A percentile compares a stretch with the other conserved stretches of the same genome.
Conservation (phyloP, 352 stramenopile genomes). For the Pythium brassicae region DNA sequence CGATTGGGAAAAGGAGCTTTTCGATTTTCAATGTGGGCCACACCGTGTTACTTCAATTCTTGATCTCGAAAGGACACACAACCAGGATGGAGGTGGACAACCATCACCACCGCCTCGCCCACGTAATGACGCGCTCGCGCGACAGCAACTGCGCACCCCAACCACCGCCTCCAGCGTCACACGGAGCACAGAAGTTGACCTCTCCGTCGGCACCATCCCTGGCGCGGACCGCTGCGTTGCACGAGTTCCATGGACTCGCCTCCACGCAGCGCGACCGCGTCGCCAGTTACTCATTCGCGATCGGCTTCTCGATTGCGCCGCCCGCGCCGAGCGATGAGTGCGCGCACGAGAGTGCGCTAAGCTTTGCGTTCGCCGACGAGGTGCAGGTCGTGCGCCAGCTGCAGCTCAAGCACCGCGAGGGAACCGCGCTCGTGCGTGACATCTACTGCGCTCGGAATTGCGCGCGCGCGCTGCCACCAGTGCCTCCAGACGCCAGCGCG, state of each 20-base stretch:
- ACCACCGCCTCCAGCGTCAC: too few species aligned
- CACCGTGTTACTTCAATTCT: not conserved
- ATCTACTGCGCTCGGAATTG: slow-evolving; percentile 65
- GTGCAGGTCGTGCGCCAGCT: slow-evolving; percentile 57
- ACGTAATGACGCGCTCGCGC: too few species aligned
- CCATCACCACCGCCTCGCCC: not conserved
- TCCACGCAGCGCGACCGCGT: slow-evolving; percentile 1
- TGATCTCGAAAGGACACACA: slow-evolving; percentile 17
- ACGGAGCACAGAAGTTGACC: not conserved
- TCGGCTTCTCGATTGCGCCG: slow-evolving; percentile 26
- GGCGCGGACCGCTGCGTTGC: slow-evolving; percentile 9
- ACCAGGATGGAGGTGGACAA: not conserved
- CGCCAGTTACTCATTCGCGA: slow-evolving; percentile 10
- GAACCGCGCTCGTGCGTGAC: slow-evolving; percentile 26
- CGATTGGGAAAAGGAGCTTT: too few species aligned
- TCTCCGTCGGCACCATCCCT: not conserved
- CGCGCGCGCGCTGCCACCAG: slow-evolving; percentile 38
- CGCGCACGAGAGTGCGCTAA: slow-evolving; percentile 41
- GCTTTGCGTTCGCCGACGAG: slow-evolving; percentile 55
- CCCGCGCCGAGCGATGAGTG: slow-evolving; percentile 26
- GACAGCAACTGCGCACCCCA: not conserved
- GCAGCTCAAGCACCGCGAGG: slow-evolving; percentile 30
- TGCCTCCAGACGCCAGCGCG: slow-evolving; percentile 18
- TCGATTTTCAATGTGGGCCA: not conserved
- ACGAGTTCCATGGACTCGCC: slow-evolving; percentile 29